Evolutionary conservation across 225 moss, liverwort and hornwort species (phyloP).

Genomic region (Neckera pumila): DNA sequence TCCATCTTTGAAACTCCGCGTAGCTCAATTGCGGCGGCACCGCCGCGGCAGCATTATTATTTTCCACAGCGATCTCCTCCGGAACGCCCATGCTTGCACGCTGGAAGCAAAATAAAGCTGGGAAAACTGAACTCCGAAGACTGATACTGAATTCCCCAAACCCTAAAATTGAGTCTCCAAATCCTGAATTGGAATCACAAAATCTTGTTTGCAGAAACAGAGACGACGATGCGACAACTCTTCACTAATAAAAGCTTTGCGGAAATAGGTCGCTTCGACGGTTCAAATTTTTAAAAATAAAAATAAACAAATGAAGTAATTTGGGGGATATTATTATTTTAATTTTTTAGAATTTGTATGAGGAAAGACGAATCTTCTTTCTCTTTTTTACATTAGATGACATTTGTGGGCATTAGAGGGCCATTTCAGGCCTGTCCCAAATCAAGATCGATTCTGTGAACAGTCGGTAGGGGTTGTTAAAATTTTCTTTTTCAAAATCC

Average conservation of each 20-base stretch:
- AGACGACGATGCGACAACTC: background rate
- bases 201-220: background rate
- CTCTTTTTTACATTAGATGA: too few relatives aligned
- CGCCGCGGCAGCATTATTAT: background rate
- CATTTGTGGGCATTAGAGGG: too few relatives aligned
- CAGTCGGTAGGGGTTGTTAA: too few relatives aligned
- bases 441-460: too few relatives aligned
- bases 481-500: too few relatives aligned
- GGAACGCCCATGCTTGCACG: conserved; percentile 8
- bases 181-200: background rate
- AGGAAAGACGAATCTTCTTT: background rate
- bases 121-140: background rate
- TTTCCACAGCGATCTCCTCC: background rate
- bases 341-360: background rate
- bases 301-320: background rate
- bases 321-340: too few relatives aligned
- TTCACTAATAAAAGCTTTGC: background rate
- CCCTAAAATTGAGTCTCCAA: background rate
- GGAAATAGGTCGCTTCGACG: background rate
- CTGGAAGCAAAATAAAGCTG: background rate
- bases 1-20: conserved; percentile 37
- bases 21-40: conserved; percentile 25
- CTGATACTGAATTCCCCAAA: background rate
- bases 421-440: too few relatives aligned
- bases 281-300: too few relatives aligned